Percentiles rank a stretch among this genome's conserved stretches.
Conservation (phyloP, 192 early-diverging fungal species). For the Coemansia sp. region DNA sequence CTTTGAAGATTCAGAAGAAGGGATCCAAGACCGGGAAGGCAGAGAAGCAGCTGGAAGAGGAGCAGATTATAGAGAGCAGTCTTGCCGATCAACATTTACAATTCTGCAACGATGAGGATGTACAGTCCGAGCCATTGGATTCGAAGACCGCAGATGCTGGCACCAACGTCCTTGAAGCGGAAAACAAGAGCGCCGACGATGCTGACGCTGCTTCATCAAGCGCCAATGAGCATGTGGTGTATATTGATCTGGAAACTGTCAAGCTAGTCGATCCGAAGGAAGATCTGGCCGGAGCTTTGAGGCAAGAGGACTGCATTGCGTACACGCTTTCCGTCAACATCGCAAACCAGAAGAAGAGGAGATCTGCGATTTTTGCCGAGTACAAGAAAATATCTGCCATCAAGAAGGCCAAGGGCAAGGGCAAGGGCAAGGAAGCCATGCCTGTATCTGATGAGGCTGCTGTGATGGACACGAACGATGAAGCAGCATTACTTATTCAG, state of each 20-base stretch:
- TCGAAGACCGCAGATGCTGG: background rate
- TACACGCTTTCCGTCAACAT: constrained; percentile 31
- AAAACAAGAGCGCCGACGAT: constrained; percentile 5
- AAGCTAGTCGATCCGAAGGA: constrained; percentile 29
- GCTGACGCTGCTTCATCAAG: background rate
- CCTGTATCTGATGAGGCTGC: constrained; percentile 1
- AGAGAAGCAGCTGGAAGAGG: constrained; percentile 3
- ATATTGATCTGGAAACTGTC: constrained; percentile 24
- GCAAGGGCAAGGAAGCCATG: constrained; percentile 3
- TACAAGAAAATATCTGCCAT: background rate
- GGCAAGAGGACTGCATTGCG: constrained; percentile 39
- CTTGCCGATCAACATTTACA: constrained; percentile 28
- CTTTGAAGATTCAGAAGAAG: constrained; percentile 8
- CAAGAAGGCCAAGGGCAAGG: background rate
- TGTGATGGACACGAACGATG: background rate
- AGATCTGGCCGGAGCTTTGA: constrained; percentile 30
- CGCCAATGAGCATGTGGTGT: constrained; percentile 1
- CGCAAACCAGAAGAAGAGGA: background rate
- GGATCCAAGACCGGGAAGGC: background rate
- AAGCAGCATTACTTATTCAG: constrained; percentile 15
- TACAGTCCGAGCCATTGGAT: background rate
- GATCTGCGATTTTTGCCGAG: background rate
- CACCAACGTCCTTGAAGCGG: background rate
- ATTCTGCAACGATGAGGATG: constrained; percentile 9
- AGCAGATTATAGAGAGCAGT: constrained; percentile 22